Evolutionary conservation across 345 rosid genomes (phyloP).

Genomic region (Raphanus sativus): DNA sequence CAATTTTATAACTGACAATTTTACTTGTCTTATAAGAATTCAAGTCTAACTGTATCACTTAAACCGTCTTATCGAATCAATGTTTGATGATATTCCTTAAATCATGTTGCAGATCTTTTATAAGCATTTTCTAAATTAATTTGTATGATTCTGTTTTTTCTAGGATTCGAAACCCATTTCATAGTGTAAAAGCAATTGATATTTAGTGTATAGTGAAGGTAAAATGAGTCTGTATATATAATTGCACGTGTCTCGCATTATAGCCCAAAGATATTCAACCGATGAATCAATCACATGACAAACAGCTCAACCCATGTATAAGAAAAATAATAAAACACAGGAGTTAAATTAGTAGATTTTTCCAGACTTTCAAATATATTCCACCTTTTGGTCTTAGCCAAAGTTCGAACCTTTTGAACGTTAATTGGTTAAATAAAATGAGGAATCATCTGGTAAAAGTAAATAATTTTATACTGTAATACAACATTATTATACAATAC

Average conservation of each 20-base stretch:
- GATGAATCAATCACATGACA: conserved; percentile 28
- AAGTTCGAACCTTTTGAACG: background rate
- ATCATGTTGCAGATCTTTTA: no score
- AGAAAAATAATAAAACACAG: background rate
- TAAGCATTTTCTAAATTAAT: no score
- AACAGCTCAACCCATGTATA: conserved; percentile 28
- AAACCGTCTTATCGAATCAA: no score
- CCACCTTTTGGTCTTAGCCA: conserved; percentile 3
- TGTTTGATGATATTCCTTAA: no score
- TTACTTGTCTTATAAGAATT: no score
- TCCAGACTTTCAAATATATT: background rate
- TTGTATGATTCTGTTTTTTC: no score
- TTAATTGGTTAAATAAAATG: background rate
- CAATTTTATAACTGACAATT: no score
- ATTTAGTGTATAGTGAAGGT: no score
- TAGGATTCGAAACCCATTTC: no score
- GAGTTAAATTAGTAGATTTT: background rate
- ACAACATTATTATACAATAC: background rate
- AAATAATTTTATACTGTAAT: background rate
- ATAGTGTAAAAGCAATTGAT: no score
- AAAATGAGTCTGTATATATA: background rate
- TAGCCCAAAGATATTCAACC: conserved; percentile 27
- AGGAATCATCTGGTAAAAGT: background rate
- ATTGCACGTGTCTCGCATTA: conserved; percentile 30
- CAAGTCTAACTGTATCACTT: no score